A percentile compares a stretch with the other conserved stretches of the same genome.
Conservation (phyloP, 2,329 filamentous ascomycete genomes). For the Cryoendolithus antarcticus region DNA sequence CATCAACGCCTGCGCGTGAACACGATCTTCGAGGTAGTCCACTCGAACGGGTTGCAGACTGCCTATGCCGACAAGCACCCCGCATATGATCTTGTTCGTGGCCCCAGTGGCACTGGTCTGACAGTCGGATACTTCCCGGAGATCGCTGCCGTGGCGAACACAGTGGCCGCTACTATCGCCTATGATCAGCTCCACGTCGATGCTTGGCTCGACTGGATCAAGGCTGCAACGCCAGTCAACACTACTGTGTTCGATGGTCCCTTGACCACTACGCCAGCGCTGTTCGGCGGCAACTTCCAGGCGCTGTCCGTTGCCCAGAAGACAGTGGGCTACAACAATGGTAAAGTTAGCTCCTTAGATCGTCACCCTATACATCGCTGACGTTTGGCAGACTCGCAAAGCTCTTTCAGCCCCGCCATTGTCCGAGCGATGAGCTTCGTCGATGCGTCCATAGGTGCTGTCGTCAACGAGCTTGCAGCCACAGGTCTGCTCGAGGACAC, state of each 20-base stretch:
- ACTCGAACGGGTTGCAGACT: constrained; percentile 13
- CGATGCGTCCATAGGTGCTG: constrained; percentile 16
- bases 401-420: constrained; percentile 13
- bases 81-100: constrained; percentile 20
- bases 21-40: constrained; percentile 19
- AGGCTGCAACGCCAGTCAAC: constrained; percentile 10
- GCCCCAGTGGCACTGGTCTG: constrained; percentile 18
- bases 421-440: constrained; percentile 19
- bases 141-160: constrained; percentile 11
- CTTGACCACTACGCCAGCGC: constrained; percentile 8
- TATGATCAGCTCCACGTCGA: constrained; percentile 19
- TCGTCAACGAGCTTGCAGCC: constrained; percentile 15
- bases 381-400: constrained; percentile 2
- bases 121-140: constrained; percentile 22
- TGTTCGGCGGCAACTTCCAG: constrained; percentile 23
- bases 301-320: constrained; percentile 20
- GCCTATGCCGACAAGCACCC: constrained; percentile 24
- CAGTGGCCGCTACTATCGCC: constrained; percentile 15
- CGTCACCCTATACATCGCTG: too few species aligned
- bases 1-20: constrained; percentile 19
- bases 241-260: constrained; percentile 6
- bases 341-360: too few species aligned
- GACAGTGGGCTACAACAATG: constrained; percentile 14
- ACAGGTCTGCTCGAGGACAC: constrained; percentile 18
- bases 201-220: constrained; percentile 18